Conservation (phyloP, 768 basidiomycete genomes). For the Termitomyces eurrhizus region DNA sequence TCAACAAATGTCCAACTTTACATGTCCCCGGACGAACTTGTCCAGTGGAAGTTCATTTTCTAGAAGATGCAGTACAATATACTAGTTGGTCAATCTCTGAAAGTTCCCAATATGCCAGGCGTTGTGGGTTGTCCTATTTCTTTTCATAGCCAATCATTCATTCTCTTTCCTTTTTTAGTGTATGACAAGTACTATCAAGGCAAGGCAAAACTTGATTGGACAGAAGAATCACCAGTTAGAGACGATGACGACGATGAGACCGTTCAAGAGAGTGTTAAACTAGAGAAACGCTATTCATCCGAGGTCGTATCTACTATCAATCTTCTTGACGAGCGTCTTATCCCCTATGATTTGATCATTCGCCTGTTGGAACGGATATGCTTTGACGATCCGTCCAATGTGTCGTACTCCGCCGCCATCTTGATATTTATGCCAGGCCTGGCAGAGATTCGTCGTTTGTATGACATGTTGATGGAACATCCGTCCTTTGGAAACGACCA, state of each 20-base stretch:
- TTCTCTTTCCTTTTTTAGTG: conserved; percentile 32
- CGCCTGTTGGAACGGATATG: conserved; percentile 80
- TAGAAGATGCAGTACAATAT: conserved; percentile 89
- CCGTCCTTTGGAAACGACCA: conserved; percentile 57
- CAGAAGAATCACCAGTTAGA: conserved; percentile 57
- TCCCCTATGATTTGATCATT: conserved; percentile 90
- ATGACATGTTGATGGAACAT: conserved; percentile 79
- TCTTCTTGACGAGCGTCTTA: conserved; percentile 80
- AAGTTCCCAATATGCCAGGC: conserved; percentile 75
- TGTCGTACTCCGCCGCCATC: conserved; percentile 69
- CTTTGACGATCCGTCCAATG: conserved; percentile 52
- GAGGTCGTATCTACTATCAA: conserved; percentile 76
- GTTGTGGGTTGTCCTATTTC: conserved; percentile 40
- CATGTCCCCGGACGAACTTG: conserved; percentile 93
- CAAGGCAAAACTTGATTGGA: conserved; percentile 71
- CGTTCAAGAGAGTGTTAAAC: conserved; percentile 40
- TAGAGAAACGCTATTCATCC: conserved; percentile 79
- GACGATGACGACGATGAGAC: conserved; percentile 68
- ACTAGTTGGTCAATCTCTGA: conserved; percentile 78
- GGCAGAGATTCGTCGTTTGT: conserved; percentile 86
- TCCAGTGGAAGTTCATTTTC: conserved; percentile 79
- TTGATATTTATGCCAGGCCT: conserved; percentile 95
- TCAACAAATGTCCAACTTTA: conserved; percentile 81
- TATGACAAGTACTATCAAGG: conserved; percentile 61
- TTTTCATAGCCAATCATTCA: neutral